Evolutionary conservation across 129 eudicot species (phyloP), one percentile per base, ranked within the genome.

Genomic region (Logfia minima): DNA sequence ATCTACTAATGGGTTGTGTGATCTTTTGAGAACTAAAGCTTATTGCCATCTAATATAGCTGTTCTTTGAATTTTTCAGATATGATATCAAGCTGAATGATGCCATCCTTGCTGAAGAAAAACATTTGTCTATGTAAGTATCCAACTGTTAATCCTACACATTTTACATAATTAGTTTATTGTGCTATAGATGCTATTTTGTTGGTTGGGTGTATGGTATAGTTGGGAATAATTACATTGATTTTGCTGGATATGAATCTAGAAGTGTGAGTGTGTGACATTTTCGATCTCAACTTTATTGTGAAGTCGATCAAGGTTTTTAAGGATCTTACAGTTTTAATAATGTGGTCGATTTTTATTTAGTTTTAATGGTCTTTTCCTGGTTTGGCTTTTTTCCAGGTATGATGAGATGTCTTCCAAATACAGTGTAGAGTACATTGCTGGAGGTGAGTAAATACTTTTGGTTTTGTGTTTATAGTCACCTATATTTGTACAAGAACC

Each of bases 81-180:
- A 87, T 72, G 98, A 79, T 69, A 39, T 94, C 77, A 87, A 91
- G 79, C 48, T 80, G 74, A 94, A 94, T 80, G 84, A 91, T 75
- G 98, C 98, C 1, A 94, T 94, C 68, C 97, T 94, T 45, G 98
- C 98, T 0, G 98, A 94, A 82, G 98, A 94, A 14, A 94, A 94
- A 79, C 98, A 94, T 83, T 26, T 89, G 79, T 92, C 98, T 11
- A 85, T 94, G 98, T 94, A 79, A 87, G 97, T 86, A 19, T 67
- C 48, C 32, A 43, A 6, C 14, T 32, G 32, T 60, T 23, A n/a
- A 18, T 17, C 10, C 26, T n/a, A 58, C 63, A 56, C 26, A 19
- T 8, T 1, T 72, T 39, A 39, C 75, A 26, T 18, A 2, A 48
- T 5, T 3, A 18, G 16, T 18, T 6, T 35, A 29, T 11, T 43